A percentile compares a stretch with the other conserved stretches of the same genome.
Conservation (phyloP, 495 filamentous ascomycete species). For the Penicillium mononematosum region DNA sequence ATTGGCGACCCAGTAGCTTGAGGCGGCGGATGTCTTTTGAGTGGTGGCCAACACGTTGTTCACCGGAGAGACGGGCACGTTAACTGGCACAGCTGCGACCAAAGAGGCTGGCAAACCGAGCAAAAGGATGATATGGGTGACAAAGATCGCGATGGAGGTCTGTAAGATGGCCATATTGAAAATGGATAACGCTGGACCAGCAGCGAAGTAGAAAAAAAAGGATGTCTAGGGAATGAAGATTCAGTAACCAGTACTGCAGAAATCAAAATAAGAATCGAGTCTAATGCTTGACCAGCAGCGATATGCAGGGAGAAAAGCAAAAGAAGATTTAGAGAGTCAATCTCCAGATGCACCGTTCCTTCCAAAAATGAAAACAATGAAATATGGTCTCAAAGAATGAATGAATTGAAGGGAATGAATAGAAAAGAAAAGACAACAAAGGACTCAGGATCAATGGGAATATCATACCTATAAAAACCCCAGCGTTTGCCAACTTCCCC, state of each 20-base stretch:
- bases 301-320: conserved; percentile 16
- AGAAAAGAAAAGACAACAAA: conserved; percentile 5
- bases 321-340: conserved; percentile 10
- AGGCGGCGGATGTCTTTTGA: conserved; percentile 22
- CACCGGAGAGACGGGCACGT: conserved; percentile 35
- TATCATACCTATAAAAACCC: conserved; percentile 4
- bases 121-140: conserved; percentile 41
- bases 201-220: conserved; percentile 26
- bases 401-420: conserved; percentile 11
- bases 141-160: conserved; percentile 31
- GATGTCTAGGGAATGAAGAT: conserved; percentile 17
- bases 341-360: neutral
- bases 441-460: neutral
- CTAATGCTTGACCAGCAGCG: conserved; percentile 20
- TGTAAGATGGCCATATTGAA: conserved; percentile 31
- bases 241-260: conserved; percentile 40
- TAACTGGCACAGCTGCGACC: conserved; percentile 43
- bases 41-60: conserved; percentile 15
- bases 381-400: neutral
- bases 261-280: neutral
- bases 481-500: conserved; percentile 7
- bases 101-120: conserved; percentile 38
- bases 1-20: conserved; percentile 69
- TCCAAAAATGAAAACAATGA: neutral
- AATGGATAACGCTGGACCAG: conserved; percentile 36